Evolutionary conservation across 176 grass and related monocot species (phyloP).

Genomic region (maize (Zea mays)): Zm-B73-REFERENCE-NAM-5.0 NC_050097.1:6754501-6755000

Average conservation of each 20-base stretch:
- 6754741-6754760: not conserved
- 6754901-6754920: not conserved
- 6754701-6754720: not conserved
- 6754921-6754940: not conserved
- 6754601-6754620: conserved; percentile 30
- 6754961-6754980: not conserved
- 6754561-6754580: conserved; percentile 63
- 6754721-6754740: not conserved
- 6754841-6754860: not conserved
- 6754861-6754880: not conserved
- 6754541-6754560: conserved; percentile 10
- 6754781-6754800: not conserved
- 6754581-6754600: conserved; percentile 36
- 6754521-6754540: not conserved
- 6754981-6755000: not conserved
- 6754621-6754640: not conserved
- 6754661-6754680: not conserved
- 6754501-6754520: not conserved
- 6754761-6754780: not conserved
- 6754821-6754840: not conserved
- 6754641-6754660: not conserved
- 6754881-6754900: not conserved
- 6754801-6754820: not conserved
- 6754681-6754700: not conserved
- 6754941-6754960: not conserved